Base-by-base conservation (phyloP, 257 asterid species). In the Nicotiana tomentosiformis region DNA sequence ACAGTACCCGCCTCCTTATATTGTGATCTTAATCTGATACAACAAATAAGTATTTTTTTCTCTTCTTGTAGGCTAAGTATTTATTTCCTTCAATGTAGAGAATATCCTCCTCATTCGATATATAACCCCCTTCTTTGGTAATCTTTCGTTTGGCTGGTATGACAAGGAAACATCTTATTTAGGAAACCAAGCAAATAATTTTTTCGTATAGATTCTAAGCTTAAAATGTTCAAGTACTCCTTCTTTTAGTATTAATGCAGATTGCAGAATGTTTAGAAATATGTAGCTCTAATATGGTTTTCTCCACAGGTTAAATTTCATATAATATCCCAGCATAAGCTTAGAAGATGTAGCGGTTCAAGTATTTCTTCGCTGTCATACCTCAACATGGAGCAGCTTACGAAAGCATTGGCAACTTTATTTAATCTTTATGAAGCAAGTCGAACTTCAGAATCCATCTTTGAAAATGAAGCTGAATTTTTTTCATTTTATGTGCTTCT, bases 331-430 rank as follows among this genome's bases (percentile, higher is more conserved):
- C 91, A 91, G 82, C 94, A 90, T 87, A 93, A 81, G 89, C 89
- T 94, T 85, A 92, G 78, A 83, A 88, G 84, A 88, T 86, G 88
- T 82, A 43, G 84, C 86, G 85, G 81, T 78, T 89, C 94, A 72
- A 64, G 85, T 88, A 61, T 66, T 65, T 87, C 94, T 84, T 93
- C 99, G 8, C 81, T 89, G 85, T 74, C 83, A 83, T 90, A 92
- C 87, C 96, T 96, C 87, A 96, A 96, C 87, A 51, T 89, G 90
- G 99, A 96, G 89, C 99, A 96, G 93, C 97, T 96, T 78, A 89
- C 84, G 81, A 96, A 96, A 90, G 85, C 94, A 66, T 89, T 96
- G 83, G 85, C 84, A 77, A 87, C 93, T 78, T 86, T 96, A 74
- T 87, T 85, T 84, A 90, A 86, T 86, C 90, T 94, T 60, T 94